Conservation (phyloP, 352 stramenopile species). For the Pythium sukuiense region DNA sequence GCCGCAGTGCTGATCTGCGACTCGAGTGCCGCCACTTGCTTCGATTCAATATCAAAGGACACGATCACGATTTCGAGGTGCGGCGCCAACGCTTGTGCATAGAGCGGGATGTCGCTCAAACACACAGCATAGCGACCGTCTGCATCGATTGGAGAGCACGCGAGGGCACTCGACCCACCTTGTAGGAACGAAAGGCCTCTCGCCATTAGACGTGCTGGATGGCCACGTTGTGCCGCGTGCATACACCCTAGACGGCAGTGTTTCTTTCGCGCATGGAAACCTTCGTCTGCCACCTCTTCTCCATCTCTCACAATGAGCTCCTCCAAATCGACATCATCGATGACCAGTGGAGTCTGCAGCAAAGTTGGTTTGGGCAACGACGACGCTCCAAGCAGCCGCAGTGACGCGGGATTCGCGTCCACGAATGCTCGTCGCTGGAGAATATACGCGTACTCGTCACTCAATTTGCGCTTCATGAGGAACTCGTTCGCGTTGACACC, state of each 20-base stretch:
- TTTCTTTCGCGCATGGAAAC: no score
- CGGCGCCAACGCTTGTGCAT: background rate
- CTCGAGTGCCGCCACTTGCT: conserved; percentile 5
- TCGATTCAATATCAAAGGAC: conserved; percentile 1
- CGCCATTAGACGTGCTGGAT: background rate
- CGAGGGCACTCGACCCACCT: background rate
- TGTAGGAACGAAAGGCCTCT: conserved; percentile 7
- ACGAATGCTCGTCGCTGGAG: conserved; percentile 47
- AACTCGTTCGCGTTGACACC: conserved; percentile 37
- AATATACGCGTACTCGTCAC: conserved; percentile 76
- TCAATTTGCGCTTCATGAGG: conserved; percentile 60
- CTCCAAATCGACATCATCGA: conserved; percentile 50
- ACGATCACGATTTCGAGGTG: conserved; percentile 12
- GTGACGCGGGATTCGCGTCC: conserved; percentile 21
- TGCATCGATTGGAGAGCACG: background rate
- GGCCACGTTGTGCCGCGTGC: conserved; percentile 10
- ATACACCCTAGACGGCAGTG: no score
- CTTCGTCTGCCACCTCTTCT: no score
- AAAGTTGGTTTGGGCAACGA: conserved; percentile 48
- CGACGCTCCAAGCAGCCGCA: conserved; percentile 31
- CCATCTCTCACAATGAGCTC: conserved; percentile 37
- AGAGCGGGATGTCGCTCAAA: background rate
- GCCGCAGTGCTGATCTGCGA: background rate
- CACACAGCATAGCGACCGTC: conserved; percentile 7
- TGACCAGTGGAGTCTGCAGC: conserved; percentile 51